These are phyloP conservation scores for Singerocomus inundabilis DNA, from an alignment of 1,284 basidiomycete species.

Conservation along the genomic window DNA sequence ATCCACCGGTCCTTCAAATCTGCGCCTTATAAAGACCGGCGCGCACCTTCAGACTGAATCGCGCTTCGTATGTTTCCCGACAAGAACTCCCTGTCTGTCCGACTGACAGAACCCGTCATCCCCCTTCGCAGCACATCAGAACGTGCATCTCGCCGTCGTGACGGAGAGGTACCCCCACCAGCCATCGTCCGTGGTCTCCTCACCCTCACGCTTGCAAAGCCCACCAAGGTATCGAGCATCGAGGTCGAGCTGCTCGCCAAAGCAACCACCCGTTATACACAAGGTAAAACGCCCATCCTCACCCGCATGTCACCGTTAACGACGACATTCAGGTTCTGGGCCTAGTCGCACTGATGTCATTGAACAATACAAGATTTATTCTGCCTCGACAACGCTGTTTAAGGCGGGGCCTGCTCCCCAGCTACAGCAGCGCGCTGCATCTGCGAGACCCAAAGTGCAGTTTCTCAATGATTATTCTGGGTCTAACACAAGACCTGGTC, in stretches of 20 bases:
- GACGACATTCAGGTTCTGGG: slow-evolving; percentile 61
- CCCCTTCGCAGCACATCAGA: slow-evolving; percentile 55
- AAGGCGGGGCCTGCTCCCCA: slow-evolving; percentile 41
- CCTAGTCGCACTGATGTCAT: slow-evolving; percentile 75
- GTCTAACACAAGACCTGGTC: neutral
- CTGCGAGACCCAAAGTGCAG: slow-evolving; percentile 14
- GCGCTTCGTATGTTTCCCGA: slow-evolving; percentile 15
- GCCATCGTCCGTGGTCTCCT: slow-evolving; percentile 89
- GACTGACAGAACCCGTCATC: slow-evolving; percentile 80
- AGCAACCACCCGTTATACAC: slow-evolving; percentile 70
- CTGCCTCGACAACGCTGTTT: slow-evolving; percentile 75
- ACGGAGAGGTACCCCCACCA: slow-evolving; percentile 54
- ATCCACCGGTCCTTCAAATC: neutral
- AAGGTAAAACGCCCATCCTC: slow-evolving; percentile 54
- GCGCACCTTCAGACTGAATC: neutral
- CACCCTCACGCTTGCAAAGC: slow-evolving; percentile 76
- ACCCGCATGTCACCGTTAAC: slow-evolving; percentile 11
- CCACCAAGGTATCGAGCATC: slow-evolving; percentile 86
- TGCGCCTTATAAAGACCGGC: slow-evolving; percentile 5
- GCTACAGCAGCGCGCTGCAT: slow-evolving; percentile 5
- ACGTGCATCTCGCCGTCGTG: slow-evolving; percentile 44
- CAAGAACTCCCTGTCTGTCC: slow-evolving; percentile 53
- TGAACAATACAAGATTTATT: slow-evolving; percentile 80
- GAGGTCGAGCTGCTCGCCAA: slow-evolving; percentile 77
- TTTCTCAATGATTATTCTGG: slow-evolving; percentile 4